Evolutionary conservation across 495 filamentous ascomycete species (phyloP).

Genomic region (Pyronema omphalodes): DNA sequence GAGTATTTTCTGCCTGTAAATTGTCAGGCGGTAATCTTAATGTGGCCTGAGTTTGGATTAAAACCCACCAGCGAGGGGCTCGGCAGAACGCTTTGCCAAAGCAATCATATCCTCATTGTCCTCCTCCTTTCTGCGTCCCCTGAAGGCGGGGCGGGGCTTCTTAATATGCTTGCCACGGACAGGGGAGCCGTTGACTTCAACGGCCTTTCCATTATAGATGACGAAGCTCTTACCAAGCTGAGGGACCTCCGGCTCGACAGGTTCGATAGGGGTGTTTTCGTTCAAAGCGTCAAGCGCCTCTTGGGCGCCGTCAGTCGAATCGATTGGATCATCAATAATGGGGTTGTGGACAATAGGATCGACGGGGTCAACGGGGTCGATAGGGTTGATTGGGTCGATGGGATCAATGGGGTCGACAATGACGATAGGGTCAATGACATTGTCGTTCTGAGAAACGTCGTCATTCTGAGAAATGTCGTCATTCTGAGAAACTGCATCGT

Average conservation of each 20-base stretch:
- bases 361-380: background rate
- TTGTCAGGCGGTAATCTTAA: background rate
- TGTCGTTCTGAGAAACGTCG: too few species aligned
- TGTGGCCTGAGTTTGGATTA: background rate
- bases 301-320: background rate
- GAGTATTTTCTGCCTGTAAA: background rate
- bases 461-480: background rate
- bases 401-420: background rate
- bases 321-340: background rate
- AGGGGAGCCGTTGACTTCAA: background rate
- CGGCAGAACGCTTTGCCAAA: background rate
- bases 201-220: constrained; percentile 5
- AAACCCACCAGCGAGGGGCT: background rate
- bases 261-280: background rate
- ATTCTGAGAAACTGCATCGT: background rate
- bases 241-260: background rate
- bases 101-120: background rate
- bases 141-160: constrained; percentile 8
- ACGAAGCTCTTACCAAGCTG: constrained; percentile 4
- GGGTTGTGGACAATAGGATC: too few species aligned
- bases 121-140: background rate
- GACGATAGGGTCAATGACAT: background rate
- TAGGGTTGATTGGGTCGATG: background rate
- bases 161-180: background rate
- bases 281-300: too few species aligned